A percentile compares a stretch with the other conserved stretches of the same genome.
phyloP scores from a whole-genome alignment of 2,329 filamentous ascomycete genomes.

The Chaetomium olivaceum region DNA sequence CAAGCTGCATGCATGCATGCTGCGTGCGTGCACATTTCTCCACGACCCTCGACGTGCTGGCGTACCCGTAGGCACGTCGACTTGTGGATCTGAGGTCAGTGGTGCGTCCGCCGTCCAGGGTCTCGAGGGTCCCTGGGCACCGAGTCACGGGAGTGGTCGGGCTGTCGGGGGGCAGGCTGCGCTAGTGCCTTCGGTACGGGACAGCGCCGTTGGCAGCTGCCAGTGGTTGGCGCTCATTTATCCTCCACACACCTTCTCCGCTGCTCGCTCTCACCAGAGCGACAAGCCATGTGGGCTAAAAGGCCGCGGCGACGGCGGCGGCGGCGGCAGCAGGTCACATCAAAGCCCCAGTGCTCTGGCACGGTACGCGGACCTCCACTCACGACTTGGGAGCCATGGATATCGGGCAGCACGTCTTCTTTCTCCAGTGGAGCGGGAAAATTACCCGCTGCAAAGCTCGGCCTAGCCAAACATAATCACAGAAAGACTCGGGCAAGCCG shows the following conservation, averaged over 20 bases:
- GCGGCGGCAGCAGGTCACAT: not conserved
- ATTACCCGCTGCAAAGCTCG: slow-evolving; percentile 23
- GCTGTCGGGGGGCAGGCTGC: slow-evolving; percentile 4
- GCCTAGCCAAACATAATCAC: slow-evolving; percentile 15
- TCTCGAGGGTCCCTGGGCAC: slow-evolving; percentile 14
- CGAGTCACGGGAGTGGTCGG: slow-evolving; percentile 22
- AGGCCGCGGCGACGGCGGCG: too few relatives aligned
- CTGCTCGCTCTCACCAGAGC: not conserved
- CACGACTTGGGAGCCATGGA: not conserved
- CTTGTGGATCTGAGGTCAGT: not conserved
- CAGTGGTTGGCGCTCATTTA: slow-evolving; percentile 8
- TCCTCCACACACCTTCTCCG: not conserved
- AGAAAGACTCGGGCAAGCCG: slow-evolving; percentile 3
- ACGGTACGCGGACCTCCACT: not conserved
- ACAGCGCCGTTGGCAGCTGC: slow-evolving; percentile 9
- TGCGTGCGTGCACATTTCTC: slow-evolving; percentile 16
- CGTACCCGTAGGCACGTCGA: slow-evolving; percentile 8
- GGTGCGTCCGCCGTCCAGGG: not conserved
- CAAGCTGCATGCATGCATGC: slow-evolving; percentile 29
- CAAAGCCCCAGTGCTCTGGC: not conserved
- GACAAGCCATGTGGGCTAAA: not conserved
- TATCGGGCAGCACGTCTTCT: slow-evolving; percentile 1
- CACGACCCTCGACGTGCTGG: slow-evolving; percentile 20
- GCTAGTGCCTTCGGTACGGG: slow-evolving; percentile 7
- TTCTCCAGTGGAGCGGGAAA: slow-evolving; percentile 19